Percentiles rank a stretch among this genome's conserved stretches.
Evolutionary conservation across 202 grass and related monocot genomes (phyloP).

Genomic region (Hordeum pubiflorum): DNA sequence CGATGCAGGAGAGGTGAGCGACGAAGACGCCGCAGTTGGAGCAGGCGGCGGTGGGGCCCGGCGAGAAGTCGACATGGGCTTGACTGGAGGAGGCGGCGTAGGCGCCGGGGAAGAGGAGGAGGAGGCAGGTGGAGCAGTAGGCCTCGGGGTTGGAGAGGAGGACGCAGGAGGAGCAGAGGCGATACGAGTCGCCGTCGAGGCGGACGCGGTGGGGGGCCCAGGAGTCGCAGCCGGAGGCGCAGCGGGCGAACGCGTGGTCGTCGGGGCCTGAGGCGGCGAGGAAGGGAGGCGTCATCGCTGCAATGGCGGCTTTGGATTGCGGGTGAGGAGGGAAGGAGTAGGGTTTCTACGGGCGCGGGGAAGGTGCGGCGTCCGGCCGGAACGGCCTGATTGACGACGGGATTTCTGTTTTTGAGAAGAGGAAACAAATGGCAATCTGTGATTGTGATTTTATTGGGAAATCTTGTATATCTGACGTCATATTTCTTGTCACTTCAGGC

Average conservation of each 20-base stretch:
- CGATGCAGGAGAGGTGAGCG: constrained; percentile 56
- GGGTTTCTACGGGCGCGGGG: constrained; percentile 22
- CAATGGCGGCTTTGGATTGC: constrained; percentile 1
- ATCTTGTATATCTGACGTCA: too few relatives aligned
- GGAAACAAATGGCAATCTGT: too few relatives aligned
- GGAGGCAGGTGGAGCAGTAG: constrained; percentile 66
- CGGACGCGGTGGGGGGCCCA: constrained; percentile 84
- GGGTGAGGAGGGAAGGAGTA: constrained; percentile 1
- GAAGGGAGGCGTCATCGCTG: constrained; percentile 17
- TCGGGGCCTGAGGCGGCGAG: background rate
- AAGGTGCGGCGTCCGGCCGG: background rate
- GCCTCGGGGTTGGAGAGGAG: constrained; percentile 50
- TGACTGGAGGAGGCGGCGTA: background rate
- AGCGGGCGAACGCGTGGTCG: constrained; percentile 46
- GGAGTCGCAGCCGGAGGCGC: constrained; percentile 45
- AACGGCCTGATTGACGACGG: background rate
- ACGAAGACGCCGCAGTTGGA: constrained; percentile 55
- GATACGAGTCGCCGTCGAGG: constrained; percentile 56
- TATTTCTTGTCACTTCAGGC: too few relatives aligned
- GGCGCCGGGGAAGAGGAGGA: constrained; percentile 26
- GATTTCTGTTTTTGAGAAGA: too few relatives aligned
- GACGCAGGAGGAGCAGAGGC: constrained; percentile 77
- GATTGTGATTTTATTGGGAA: too few relatives aligned
- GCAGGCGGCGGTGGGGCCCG: constrained; percentile 27
- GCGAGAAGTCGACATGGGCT: background rate